These are phyloP conservation scores for Colletotrichum ledebouriae DNA, from an alignment of 2,329 filamentous ascomycete genomes.

Conservation along the genomic window DNA sequence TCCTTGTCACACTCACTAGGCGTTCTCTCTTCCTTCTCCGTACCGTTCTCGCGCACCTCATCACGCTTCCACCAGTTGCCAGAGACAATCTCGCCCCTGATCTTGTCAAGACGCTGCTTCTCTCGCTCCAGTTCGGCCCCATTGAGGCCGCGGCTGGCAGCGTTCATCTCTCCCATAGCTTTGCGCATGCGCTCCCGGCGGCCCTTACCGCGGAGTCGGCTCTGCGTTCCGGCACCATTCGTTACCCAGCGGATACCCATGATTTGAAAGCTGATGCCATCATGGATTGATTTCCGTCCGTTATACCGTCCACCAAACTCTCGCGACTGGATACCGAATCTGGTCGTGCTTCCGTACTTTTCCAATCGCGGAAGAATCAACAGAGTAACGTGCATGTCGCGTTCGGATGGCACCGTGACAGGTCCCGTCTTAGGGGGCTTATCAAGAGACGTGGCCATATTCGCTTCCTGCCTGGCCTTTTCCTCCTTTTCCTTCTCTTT, in stretches of 20 bases:
- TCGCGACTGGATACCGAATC: constrained; percentile 86
- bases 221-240: constrained; percentile 74
- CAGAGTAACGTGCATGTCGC: constrained; percentile 89
- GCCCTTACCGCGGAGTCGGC: constrained; percentile 67
- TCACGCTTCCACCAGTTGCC: constrained; percentile 53
- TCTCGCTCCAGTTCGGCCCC: constrained; percentile 36
- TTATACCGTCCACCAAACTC: constrained; percentile 75
- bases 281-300: constrained; percentile 68
- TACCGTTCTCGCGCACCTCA: constrained; percentile 43
- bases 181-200: constrained; percentile 69
- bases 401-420: constrained; percentile 72
- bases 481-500: constrained; percentile 50
- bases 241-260: constrained; percentile 87
- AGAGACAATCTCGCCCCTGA: constrained; percentile 49
- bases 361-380: constrained; percentile 85
- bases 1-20: constrained; percentile 62
- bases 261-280: constrained; percentile 92
- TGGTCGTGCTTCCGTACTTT: constrained; percentile 79
- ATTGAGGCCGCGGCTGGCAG: constrained; percentile 43
- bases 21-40: constrained; percentile 48
- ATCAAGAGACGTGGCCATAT: constrained; percentile 59
- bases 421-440: constrained; percentile 72
- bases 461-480: constrained; percentile 53
- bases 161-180: constrained; percentile 66
- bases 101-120: constrained; percentile 42